Conservation (phyloP, 371 early-diverging fungal species). For the Sporodiniella umbellata region DNA sequence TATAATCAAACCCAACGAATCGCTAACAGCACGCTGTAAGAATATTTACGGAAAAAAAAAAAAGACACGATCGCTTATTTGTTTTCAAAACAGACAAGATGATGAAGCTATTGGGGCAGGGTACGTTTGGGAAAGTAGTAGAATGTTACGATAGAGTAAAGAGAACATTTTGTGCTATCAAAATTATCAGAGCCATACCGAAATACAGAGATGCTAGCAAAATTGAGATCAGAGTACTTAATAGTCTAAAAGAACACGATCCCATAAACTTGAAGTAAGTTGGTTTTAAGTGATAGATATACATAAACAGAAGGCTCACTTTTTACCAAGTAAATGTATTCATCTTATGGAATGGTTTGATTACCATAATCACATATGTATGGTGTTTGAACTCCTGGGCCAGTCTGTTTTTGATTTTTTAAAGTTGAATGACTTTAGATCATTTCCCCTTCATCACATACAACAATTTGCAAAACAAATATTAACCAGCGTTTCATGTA, state of each 20-base stretch:
- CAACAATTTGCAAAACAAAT: constrained; percentile 80
- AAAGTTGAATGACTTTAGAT: constrained; percentile 83
- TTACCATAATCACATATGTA: constrained; percentile 90
- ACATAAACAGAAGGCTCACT: too few relatives aligned
- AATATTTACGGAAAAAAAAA: not conserved
- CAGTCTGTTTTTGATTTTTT: constrained; percentile 92
- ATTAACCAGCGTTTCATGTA: constrained; percentile 73
- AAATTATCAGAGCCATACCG: constrained; percentile 90
- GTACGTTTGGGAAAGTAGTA: constrained; percentile 96
- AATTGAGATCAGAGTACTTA: constrained; percentile 86
- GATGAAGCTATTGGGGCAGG: constrained; percentile 85
- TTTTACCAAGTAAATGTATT: constrained; percentile 60
- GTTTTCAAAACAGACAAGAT: constrained; percentile 63
- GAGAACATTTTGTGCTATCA: constrained; percentile 63
- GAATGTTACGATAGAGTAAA: constrained; percentile 75
- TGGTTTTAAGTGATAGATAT: not conserved
- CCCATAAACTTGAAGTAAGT: constrained; percentile 63
- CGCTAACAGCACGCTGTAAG: constrained; percentile 74
- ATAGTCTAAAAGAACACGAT: constrained; percentile 73
- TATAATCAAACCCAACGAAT: constrained; percentile 70
- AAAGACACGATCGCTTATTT: not conserved
- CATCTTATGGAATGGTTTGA: constrained; percentile 81
- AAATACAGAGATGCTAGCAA: constrained; percentile 94
- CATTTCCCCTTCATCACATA: constrained; percentile 85
- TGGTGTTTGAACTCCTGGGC: constrained; percentile 92